Evolutionary conservation across 2,329 filamentous ascomycete genomes (phyloP), one percentile per base, ranked within the genome.

Genomic region (Ophiostoma perfectum): DNA sequence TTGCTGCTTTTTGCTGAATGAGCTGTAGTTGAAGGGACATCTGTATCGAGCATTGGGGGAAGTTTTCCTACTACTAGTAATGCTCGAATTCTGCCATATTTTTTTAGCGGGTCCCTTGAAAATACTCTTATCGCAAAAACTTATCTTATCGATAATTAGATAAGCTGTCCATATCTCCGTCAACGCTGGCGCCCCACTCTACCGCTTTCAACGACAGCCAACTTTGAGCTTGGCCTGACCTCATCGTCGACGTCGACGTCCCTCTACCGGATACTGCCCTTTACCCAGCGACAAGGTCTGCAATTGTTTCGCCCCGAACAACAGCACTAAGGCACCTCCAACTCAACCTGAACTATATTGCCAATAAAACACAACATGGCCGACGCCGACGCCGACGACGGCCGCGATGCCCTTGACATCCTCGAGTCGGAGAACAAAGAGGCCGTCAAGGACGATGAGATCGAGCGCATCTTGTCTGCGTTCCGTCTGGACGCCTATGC

Each of bases 381-480:
- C 9, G 72, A 73, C 5, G 76, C 74, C 69, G 77, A 78, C 70
- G 75, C 66, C 60, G 76, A 74, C 69, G 77, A 78, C 70, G 75
- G 66, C 60, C 74, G 77, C 66, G 91, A 92, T 77, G 89, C 91
- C 63, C 85, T 97, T 71, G 90, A 93, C 76, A 87, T 88, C 70
- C 88, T 97, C 58, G 92, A 94, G 75, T 84, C 87, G 45, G 93
- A 97, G 77, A 88, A 90, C 67, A 96, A 94, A 75, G 94, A 97
- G 77, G 96, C 94, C 76, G 90, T 91, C 76, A 98, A 97, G 91
- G 95, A 98, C 84, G 89, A 90, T 70, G 94, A 98, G 78, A 98
- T 98, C 75, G 92, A 96, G 76, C 90, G 94, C 70, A 99, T 99
- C 73, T 84, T 96, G 73, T 90, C 90, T 75, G 91, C 93, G 64